These are phyloP conservation scores for Coemansia pectinata DNA, from an alignment of 192 early-diverging fungal genomes.

Conservation along the genomic window DNA sequence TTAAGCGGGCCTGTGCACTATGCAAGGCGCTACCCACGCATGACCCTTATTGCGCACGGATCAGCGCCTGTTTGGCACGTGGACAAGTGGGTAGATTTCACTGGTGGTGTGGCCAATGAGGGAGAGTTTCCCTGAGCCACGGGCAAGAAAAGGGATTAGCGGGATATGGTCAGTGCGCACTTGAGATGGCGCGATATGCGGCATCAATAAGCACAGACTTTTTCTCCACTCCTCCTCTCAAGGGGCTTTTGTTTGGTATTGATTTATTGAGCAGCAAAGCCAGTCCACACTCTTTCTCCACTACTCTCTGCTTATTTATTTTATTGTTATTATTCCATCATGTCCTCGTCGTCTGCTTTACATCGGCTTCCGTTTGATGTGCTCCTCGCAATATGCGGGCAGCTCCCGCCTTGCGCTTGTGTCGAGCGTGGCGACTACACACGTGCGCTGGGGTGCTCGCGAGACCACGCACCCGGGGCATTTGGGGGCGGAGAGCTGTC, in stretches of 20 bases:
- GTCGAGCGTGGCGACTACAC: conserved; percentile 2
- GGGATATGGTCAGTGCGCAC: not conserved
- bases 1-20: not conserved
- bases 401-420: conserved; percentile 30
- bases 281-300: no score
- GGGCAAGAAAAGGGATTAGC: not conserved
- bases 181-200: not conserved
- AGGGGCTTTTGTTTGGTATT: not conserved
- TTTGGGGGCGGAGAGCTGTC: conserved; percentile 29
- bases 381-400: conserved; percentile 31
- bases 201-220: not conserved
- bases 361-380: conserved; percentile 38
- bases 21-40: not conserved
- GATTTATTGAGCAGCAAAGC: no score
- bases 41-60: not conserved
- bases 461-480: conserved; percentile 36
- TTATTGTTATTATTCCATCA: not conserved
- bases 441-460: conserved; percentile 27
- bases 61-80: not conserved
- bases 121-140: not conserved
- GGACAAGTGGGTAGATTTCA: not conserved
- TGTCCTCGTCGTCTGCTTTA: not conserved
- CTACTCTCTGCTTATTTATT: no score
- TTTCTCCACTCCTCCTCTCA: not conserved
- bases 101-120: not conserved